Conservation (phyloP, 2,329 filamentous ascomycete species). For the Tolypocladium sp. region DNA sequence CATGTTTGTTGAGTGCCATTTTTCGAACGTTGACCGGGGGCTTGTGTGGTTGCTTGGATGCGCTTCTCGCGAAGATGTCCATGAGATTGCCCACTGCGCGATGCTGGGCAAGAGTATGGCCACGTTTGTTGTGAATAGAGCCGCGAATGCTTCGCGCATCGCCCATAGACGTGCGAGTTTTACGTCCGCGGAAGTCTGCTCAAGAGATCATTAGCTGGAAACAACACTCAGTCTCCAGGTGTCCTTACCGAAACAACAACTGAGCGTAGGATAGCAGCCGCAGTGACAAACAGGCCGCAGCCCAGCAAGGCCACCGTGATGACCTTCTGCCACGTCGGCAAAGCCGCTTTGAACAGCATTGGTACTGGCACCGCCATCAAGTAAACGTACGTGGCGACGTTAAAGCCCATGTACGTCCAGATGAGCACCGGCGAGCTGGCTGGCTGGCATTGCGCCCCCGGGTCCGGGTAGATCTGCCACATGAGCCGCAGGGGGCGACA, state of each 20-base stretch:
- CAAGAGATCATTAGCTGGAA: neutral
- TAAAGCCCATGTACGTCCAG: constrained; percentile 4
- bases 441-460: constrained; percentile 2
- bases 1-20: neutral
- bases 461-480: constrained; percentile 3
- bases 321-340: neutral
- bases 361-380: neutral
- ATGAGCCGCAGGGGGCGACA: constrained; percentile 3
- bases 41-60: neutral
- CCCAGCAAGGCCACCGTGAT: neutral
- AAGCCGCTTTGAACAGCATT: neutral
- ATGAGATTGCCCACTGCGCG: neutral
- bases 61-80: too few species aligned
- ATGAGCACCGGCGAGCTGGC: constrained; percentile 4
- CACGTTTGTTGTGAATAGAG: neutral
- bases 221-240: too few species aligned
- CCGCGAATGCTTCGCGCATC: constrained; percentile 2
- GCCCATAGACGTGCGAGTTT: neutral
- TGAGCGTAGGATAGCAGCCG: neutral
- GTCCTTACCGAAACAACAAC: constrained; percentile 1
- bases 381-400: constrained; percentile 1
- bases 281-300: neutral
- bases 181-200: neutral
- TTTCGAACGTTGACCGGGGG: neutral
- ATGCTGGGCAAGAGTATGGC: neutral